A percentile compares a stretch with the other conserved stretches of the same genome.
These are phyloP conservation scores for Eragrostis curvula DNA, from an alignment of 176 grass and related monocot species.

Conservation along the genomic window DNA sequence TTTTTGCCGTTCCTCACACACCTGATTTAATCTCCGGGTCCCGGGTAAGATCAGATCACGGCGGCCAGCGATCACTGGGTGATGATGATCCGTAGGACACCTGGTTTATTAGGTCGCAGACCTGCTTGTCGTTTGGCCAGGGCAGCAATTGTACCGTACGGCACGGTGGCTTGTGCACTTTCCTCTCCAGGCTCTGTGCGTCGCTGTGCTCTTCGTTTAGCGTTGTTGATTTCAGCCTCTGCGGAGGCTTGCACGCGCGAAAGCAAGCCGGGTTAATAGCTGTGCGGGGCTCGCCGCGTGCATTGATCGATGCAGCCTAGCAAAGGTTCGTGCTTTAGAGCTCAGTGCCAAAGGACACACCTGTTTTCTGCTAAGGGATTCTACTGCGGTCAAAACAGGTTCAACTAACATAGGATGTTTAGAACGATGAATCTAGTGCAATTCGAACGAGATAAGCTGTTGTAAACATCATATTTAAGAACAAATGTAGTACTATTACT, in stretches of 20 bases:
- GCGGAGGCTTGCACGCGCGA: slow-evolving; percentile 10
- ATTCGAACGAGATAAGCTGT: too few relatives aligned
- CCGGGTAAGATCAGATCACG: background rate
- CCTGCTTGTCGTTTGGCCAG: background rate
- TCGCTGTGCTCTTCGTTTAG: background rate
- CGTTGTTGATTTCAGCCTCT: slow-evolving; percentile 2
- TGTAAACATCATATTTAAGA: too few relatives aligned
- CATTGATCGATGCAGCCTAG: slow-evolving; percentile 33
- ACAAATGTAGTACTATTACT: too few relatives aligned
- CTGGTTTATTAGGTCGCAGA: background rate
- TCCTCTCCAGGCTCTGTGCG: slow-evolving; percentile 10
- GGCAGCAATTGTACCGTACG: background rate
- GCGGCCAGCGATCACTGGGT: too few relatives aligned
- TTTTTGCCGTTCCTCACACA: background rate
- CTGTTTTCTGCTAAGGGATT: background rate
- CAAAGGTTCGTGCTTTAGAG: slow-evolving; percentile 20
- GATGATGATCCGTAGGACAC: background rate
- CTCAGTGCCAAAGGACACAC: background rate
- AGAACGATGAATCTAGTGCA: too few relatives aligned
- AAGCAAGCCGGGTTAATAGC: slow-evolving; percentile 21
- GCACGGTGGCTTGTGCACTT: background rate
- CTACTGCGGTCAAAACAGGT: background rate
- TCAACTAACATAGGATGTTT: too few relatives aligned
- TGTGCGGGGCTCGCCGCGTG: background rate
- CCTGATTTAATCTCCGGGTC: background rate